phyloP scores from a whole-genome alignment of 352 stramenopile genomes.

The Peronospora destructor region DNA sequence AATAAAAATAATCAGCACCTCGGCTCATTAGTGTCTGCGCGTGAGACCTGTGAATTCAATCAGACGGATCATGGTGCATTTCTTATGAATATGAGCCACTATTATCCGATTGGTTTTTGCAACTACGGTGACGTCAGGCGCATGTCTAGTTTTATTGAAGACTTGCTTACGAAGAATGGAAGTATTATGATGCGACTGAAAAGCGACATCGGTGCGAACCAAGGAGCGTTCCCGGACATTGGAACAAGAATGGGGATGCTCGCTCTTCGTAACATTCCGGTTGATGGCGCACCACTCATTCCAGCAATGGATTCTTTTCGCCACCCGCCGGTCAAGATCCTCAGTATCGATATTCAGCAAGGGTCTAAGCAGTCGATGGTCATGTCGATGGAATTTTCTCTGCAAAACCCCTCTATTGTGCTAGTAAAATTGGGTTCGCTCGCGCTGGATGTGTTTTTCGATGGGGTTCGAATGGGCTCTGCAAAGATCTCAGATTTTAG shows the following conservation, averaged over 20 bases:
- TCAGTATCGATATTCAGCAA: constrained; percentile 56
- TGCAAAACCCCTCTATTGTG: constrained; percentile 69
- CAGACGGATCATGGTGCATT: constrained; percentile 49
- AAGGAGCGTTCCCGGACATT: constrained; percentile 65
- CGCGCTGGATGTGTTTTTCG: constrained; percentile 44
- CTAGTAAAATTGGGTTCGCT: constrained; percentile 50
- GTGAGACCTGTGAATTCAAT: constrained; percentile 61
- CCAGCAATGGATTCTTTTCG: constrained; percentile 68
- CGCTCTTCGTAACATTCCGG: constrained; percentile 48
- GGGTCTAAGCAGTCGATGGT: constrained; percentile 43
- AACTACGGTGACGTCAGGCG: constrained; percentile 25
- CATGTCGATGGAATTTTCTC: constrained; percentile 60
- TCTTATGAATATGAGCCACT: constrained; percentile 65
- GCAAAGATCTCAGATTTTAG: constrained; percentile 56
- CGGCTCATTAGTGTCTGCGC: constrained; percentile 41
- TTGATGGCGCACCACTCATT: constrained; percentile 45
- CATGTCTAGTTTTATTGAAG: constrained; percentile 54
- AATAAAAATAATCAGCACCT: constrained; percentile 31
- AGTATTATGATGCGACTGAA: constrained; percentile 56
- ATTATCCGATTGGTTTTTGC: constrained; percentile 54
- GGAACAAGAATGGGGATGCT: constrained; percentile 73
- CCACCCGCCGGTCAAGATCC: constrained; percentile 49
- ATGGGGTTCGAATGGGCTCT: constrained; percentile 43
- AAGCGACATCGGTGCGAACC: constrained; percentile 22
- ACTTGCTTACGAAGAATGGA: constrained; percentile 50